Evolutionary conservation across 2,329 filamentous ascomycete genomes (phyloP), one percentile per base, ranked within the genome.

Genomic region (Calonectria hawksworthii): DNA sequence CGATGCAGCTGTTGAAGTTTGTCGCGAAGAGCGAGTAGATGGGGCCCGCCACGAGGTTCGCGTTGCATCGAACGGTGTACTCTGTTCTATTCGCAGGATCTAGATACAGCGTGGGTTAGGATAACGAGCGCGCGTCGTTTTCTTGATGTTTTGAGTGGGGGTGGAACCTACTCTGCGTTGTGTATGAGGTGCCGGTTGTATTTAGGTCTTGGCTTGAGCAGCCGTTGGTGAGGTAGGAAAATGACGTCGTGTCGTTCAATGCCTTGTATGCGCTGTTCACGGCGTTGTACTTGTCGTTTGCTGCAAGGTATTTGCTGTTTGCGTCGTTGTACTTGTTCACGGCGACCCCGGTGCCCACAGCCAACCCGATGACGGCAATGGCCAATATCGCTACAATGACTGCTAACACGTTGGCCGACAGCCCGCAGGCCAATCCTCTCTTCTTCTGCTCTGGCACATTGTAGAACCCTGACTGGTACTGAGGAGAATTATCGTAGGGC

Each of bases 1-100:
- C 56, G 38, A 63, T 63, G 56, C 56, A 63, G 36, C 56, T 63
- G 56, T 63, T 63, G 56, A 63, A 63, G 13, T 63, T 63, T 28
- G 56, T 63, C 21, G 56, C 56, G 28, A 63, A 63, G 34, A 63
- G 34, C 26, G 56, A 63, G 34, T 63, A 63, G 14, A 63, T 21
- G 18, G 56, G 56, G 14, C 56, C 36, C 13, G 56, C 56, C 56
- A 63, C 56, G 18, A 63, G 56, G 36, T 63, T 63, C 13, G 56
- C 23, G 32, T 63, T 63, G 56, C 56, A 63, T 21, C 56, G 56
- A 3, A 63, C 56, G 14, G 10, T 63, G 23, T 38, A 63, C 21
- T 38, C 38, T 38, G 36, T 63, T 41, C 56, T 41, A 16, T 63
- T 63, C 23, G 34, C 36, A 5, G 56, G 56, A 41, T 41, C 56